Evolutionary conservation across 805 yeast species (phyloP).

Genomic region (Maudiozyma pseudohumilis): DNA sequence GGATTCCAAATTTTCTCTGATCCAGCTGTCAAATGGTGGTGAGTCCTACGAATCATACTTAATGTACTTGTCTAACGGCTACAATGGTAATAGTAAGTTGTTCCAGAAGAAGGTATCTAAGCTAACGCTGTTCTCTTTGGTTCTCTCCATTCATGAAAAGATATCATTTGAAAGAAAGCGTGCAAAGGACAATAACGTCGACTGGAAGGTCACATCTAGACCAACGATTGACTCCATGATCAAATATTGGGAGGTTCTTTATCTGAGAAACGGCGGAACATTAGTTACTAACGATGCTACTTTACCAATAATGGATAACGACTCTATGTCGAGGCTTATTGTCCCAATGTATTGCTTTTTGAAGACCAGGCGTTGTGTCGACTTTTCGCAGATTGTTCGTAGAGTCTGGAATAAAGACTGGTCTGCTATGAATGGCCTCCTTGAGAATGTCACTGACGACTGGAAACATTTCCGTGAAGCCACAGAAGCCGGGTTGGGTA

Average conservation of each 20-base stretch:
- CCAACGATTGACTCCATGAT: conserved; percentile 50
- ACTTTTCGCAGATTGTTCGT: conserved; percentile 50
- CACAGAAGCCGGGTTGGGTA: conserved; percentile 44
- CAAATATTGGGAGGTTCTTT: conserved; percentile 59
- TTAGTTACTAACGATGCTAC: conserved; percentile 39
- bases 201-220: conserved; percentile 56
- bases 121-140: conserved; percentile 40
- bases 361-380: conserved; percentile 53
- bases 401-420: conserved; percentile 59
- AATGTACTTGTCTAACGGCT: conserved; percentile 36
- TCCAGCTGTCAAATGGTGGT: conserved; percentile 46
- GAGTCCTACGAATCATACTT: conserved; percentile 38
- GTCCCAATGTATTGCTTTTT: conserved; percentile 60
- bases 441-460: conserved; percentile 40
- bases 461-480: conserved; percentile 59
- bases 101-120: conserved; percentile 22
- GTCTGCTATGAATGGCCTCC: conserved; percentile 49
- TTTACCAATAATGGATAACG: conserved; percentile 34
- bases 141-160: conserved; percentile 58
- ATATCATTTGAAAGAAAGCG: conserved; percentile 42
- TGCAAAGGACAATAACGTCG: conserved; percentile 27
- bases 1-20: conserved; percentile 45
- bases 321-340: conserved; percentile 51
- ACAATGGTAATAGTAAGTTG: conserved; percentile 16
- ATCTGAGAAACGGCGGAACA: conserved; percentile 53